These are phyloP conservation scores for Hibiscus syriacus DNA, from an alignment of 345 rosid species.

Conservation along the genomic window DNA sequence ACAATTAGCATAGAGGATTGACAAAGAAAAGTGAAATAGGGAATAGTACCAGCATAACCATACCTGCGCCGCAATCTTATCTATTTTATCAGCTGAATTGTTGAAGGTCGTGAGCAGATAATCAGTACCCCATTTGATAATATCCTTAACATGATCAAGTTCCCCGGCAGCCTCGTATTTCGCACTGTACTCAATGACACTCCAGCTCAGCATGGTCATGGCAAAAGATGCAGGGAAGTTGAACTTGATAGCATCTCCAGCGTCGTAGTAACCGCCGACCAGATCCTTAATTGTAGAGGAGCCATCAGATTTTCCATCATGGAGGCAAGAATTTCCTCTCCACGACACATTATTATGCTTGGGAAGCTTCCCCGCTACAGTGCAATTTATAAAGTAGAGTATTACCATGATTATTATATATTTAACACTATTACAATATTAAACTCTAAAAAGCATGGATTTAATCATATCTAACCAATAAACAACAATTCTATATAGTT, in stretches of 20 bases:
- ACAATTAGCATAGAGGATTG: neutral
- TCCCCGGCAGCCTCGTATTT: conserved; percentile 91
- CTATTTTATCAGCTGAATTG: conserved; percentile 62
- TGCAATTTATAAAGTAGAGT: neutral
- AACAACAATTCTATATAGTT: neutral
- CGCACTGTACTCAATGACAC: conserved; percentile 91
- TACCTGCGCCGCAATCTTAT: conserved; percentile 62
- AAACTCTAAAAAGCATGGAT: neutral
- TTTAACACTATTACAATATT: neutral
- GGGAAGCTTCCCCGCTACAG: conserved; percentile 84
- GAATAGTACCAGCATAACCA: neutral
- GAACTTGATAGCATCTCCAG: conserved; percentile 96
- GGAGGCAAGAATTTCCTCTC: conserved; percentile 82
- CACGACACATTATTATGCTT: conserved; percentile 90
- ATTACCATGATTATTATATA: neutral
- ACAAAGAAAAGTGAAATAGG: neutral
- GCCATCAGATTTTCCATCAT: conserved; percentile 63
- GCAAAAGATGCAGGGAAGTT: conserved; percentile 82
- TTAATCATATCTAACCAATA: neutral
- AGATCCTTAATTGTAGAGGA: conserved; percentile 52
- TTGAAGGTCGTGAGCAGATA: conserved; percentile 91
- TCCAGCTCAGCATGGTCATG: conserved; percentile 98
- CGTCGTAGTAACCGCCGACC: conserved; percentile 86
- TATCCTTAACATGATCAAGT: conserved; percentile 77
- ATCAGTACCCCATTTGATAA: conserved; percentile 94